Percentiles rank a stretch among this genome's conserved stretches.
Evolutionary conservation across 2,329 filamentous ascomycete genomes (phyloP).

Genomic region (Fusarium sp.): DNA sequence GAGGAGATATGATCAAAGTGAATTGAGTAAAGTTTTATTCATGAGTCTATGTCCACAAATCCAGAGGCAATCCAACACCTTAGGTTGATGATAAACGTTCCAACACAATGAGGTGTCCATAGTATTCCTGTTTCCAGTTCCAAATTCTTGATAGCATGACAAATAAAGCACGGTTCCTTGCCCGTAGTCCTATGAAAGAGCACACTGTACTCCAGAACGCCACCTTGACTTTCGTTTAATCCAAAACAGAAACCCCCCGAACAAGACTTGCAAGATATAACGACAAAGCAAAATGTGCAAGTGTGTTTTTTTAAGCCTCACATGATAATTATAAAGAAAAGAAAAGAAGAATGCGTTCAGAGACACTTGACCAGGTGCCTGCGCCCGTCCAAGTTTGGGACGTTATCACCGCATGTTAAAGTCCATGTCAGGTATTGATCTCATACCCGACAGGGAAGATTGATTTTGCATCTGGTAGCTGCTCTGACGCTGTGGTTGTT

Average conservation of each 20-base stretch:
- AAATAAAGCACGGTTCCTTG: not conserved
- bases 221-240: not conserved
- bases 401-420: constrained; percentile 41
- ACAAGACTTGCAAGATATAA: not conserved
- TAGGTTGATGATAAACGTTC: not conserved
- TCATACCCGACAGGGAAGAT: constrained; percentile 49
- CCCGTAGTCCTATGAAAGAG: not conserved
- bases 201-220: constrained; percentile 30
- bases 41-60: constrained; percentile 17
- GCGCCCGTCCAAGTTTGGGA: not conserved
- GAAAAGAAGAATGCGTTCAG: constrained; percentile 6
- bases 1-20: not conserved
- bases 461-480: constrained; percentile 53
- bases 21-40: constrained; percentile 18
- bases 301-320: not conserved
- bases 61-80: constrained; percentile 4
- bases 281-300: not conserved
- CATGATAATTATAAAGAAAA: not conserved
- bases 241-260: not conserved
- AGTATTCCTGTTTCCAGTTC: not conserved
- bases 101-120: not conserved
- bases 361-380: not conserved
- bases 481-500: constrained; percentile 49
- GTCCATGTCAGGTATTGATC: constrained; percentile 50
- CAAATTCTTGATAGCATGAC: constrained; percentile 1